These are phyloP conservation scores for Oryza nivara DNA, from an alignment of 176 grass and related monocot species.

Conservation along the genomic window DNA sequence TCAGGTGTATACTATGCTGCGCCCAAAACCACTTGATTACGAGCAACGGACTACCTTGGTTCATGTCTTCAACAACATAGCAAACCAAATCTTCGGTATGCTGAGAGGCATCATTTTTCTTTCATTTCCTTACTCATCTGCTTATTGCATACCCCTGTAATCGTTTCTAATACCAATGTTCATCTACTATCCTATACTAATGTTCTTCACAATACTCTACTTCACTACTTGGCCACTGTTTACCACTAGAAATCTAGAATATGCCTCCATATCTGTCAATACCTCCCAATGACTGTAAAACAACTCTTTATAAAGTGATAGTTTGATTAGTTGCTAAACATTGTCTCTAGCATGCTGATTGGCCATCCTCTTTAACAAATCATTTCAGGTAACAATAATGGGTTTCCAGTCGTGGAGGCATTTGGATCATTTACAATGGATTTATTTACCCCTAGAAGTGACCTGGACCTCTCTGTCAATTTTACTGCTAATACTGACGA, in stretches of 20 bases:
- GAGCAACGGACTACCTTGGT: slow-evolving; percentile 61
- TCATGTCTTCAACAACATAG: slow-evolving; percentile 56
- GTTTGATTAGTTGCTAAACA: neutral
- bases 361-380: slow-evolving; percentile 19
- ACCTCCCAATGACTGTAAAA: neutral
- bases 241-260: neutral
- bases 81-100: slow-evolving; percentile 63
- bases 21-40: slow-evolving; percentile 66
- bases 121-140: neutral
- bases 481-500: slow-evolving; percentile 48
- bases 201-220: neutral
- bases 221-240: neutral
- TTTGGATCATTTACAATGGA: slow-evolving; percentile 98
- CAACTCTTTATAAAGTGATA: neutral
- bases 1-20: slow-evolving; percentile 55
- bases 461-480: slow-evolving; percentile 90
- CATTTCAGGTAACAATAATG: slow-evolving; percentile 56
- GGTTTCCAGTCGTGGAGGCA: slow-evolving; percentile 69
- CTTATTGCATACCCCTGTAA: neutral
- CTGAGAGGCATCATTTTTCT: neutral
- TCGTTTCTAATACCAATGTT: neutral
- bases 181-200: neutral
- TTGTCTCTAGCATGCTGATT: neutral
- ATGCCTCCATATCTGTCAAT: neutral
- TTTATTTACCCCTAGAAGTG: slow-evolving; percentile 82